These are phyloP conservation scores for Stephanocyclus meneghinianus DNA, from an alignment of 352 stramenopile genomes.

Conservation along the genomic window DNA sequence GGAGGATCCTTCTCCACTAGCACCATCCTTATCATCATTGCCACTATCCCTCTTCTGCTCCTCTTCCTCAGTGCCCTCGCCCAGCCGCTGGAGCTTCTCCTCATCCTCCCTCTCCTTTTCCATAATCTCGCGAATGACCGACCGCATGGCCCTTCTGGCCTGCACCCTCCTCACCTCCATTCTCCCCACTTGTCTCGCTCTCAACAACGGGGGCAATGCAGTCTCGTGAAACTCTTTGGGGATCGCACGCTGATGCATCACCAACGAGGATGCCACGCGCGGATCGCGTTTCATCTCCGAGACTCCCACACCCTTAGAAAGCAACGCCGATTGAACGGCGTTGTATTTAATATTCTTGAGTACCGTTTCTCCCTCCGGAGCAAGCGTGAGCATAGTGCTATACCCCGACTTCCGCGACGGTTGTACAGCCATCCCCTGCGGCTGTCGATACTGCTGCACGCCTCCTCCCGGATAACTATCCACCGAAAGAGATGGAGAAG, in stretches of 20 bases:
- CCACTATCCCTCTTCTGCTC: background rate
- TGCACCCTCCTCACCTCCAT: constrained; percentile 11
- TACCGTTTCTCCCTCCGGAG: constrained; percentile 40
- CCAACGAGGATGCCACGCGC: constrained; percentile 15
- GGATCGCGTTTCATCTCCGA: constrained; percentile 40
- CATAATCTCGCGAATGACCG: constrained; percentile 5
- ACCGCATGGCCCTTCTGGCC: constrained; percentile 1
- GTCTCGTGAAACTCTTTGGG: background rate
- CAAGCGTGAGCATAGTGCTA: constrained; percentile 23
- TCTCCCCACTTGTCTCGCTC: constrained; percentile 24
- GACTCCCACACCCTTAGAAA: constrained; percentile 58
- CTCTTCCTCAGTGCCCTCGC: background rate
- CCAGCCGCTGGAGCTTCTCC: background rate
- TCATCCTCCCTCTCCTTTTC: background rate
- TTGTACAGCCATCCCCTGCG: background rate
- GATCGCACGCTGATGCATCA: constrained; percentile 23
- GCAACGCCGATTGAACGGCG: constrained; percentile 56
- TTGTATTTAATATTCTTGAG: constrained; percentile 20
- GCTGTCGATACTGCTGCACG: constrained; percentile 7
- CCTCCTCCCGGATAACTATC: constrained; percentile 52
- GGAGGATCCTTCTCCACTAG: constrained; percentile 21
- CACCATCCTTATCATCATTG: constrained; percentile 5
- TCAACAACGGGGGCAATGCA: constrained; percentile 28
- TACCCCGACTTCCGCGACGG: background rate
- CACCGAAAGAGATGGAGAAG: constrained; percentile 32